Conservation (phyloP, 1,139 yeast genomes). For the Yamadazyma membranifaciens region DNA sequence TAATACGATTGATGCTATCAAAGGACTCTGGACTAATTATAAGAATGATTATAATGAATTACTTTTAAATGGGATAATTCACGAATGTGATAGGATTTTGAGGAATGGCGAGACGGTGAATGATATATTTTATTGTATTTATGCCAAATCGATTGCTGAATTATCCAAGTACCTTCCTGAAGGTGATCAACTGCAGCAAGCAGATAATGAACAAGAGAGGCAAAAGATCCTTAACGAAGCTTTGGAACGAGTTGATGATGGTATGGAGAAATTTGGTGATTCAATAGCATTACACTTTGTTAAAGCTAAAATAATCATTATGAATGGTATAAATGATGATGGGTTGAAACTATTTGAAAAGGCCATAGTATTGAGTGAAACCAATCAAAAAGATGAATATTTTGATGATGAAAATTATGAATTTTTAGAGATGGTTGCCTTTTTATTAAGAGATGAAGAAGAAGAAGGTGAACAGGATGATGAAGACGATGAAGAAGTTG, state of each 20-base stretch:
- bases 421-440: conserved; percentile 57
- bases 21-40: conserved; percentile 68
- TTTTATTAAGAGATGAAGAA: conserved; percentile 53
- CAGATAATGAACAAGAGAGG: conserved; percentile 23
- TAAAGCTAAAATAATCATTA: conserved; percentile 51
- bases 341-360: conserved; percentile 42
- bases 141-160: conserved; percentile 70
- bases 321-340: conserved; percentile 6
- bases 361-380: conserved; percentile 39
- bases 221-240: conserved; percentile 52
- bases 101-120: conserved; percentile 48
- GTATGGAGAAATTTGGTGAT: conserved; percentile 50
- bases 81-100: conserved; percentile 83
- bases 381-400: conserved; percentile 22
- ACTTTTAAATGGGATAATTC: conserved; percentile 80
- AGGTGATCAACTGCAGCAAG: conserved; percentile 27
- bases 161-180: conserved; percentile 56
- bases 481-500: conserved; percentile 13
- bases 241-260: conserved; percentile 64
- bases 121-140: conserved; percentile 67
- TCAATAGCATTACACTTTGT: conserved; percentile 50
- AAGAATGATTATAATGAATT: conserved; percentile 54
- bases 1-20: conserved; percentile 73
- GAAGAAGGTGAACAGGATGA: conserved; percentile 29
- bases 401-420: conserved; percentile 46